Evolutionary conservation across 129 eudicot species (phyloP).

Genomic region (Lonicera japonica): DNA sequence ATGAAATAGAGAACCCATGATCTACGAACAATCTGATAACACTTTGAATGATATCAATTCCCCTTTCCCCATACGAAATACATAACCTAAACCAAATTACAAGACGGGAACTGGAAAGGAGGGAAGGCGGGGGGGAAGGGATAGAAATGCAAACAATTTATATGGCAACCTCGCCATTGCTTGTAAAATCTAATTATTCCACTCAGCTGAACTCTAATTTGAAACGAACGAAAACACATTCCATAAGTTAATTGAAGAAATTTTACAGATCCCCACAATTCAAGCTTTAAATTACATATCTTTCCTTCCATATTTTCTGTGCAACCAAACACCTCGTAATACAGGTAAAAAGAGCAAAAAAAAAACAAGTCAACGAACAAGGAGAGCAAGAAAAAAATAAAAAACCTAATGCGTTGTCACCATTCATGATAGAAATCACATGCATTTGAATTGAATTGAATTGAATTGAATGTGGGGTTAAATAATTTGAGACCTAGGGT

Average conservation of each 20-base stretch:
- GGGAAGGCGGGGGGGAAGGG: background rate
- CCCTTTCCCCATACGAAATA: background rate
- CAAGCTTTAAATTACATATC: background rate
- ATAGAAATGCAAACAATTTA: background rate
- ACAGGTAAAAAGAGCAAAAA: background rate
- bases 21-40: no score
- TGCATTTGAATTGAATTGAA: background rate
- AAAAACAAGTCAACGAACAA: background rate
- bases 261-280: constrained; percentile 11
- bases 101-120: no score
- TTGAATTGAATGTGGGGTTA: background rate
- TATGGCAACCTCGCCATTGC: background rate
- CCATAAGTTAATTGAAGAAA: background rate
- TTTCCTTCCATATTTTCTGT: background rate
- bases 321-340: constrained; percentile 2
- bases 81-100: no score
- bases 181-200: no score
- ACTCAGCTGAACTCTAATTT: background rate
- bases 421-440: no score
- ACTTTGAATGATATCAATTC: no score
- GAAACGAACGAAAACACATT: background rate
- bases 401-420: no score
- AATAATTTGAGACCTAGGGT: constrained; percentile 24
- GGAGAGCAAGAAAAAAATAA: background rate
- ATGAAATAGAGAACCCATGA: no score